Conservation (phyloP, 2,329 filamentous ascomycete genomes). For the Calonectria fujianensis region DNA sequence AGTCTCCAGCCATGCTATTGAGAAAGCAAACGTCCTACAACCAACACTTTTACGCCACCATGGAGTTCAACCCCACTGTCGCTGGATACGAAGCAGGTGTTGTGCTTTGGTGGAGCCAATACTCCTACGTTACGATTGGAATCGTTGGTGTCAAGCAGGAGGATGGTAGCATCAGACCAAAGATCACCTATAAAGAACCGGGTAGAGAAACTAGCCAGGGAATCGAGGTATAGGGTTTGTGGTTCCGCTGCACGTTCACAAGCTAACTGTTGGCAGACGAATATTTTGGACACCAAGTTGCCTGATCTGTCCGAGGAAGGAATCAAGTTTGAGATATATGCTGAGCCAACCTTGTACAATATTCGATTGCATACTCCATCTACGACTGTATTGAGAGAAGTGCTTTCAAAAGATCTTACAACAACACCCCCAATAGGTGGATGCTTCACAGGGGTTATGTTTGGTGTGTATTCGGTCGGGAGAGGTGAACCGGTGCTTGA, state of each 20-base stretch:
- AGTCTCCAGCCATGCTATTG: conserved; percentile 71
- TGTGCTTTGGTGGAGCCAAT: conserved; percentile 73
- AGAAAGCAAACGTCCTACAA: conserved; percentile 70
- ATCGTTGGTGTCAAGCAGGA: conserved; percentile 39
- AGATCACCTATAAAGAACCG: conserved; percentile 33
- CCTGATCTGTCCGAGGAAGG: background rate
- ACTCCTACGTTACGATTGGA: conserved; percentile 59
- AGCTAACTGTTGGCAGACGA: background rate
- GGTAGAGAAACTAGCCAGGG: conserved; percentile 5
- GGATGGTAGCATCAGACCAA: conserved; percentile 9
- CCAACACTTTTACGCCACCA: conserved; percentile 64
- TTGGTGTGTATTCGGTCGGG: conserved; percentile 51
- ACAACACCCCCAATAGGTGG: conserved; percentile 46
- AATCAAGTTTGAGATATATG: conserved; percentile 24
- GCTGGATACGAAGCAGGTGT: conserved; percentile 70
- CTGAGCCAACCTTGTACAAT: background rate
- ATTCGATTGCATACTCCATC: background rate
- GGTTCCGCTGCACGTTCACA: background rate
- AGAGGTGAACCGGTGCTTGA: conserved; percentile 49
- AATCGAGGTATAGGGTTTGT: conserved; percentile 39
- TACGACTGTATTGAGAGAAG: background rate
- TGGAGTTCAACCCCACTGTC: conserved; percentile 67
- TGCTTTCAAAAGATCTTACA: conserved; percentile 36
- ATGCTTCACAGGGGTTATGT: conserved; percentile 50
- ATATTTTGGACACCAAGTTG: conserved; percentile 11